These are phyloP conservation scores for Pleodorina starrii DNA, from an alignment of 139 green algal genomes.

Conservation along the genomic window DNA sequence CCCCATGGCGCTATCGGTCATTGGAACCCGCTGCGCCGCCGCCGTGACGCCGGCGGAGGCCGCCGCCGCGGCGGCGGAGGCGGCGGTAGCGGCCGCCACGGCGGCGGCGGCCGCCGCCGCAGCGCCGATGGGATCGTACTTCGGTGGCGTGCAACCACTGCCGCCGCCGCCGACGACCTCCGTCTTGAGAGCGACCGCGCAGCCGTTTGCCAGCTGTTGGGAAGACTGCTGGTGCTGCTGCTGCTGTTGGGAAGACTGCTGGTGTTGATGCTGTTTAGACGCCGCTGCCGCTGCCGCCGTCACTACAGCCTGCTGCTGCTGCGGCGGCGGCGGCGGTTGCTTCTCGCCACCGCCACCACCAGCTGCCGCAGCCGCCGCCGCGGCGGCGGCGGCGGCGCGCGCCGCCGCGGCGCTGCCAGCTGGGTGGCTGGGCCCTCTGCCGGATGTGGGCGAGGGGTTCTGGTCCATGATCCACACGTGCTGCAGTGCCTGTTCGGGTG, in stretches of 20 bases:
- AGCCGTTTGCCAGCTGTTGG: background rate
- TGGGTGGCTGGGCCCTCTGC: background rate
- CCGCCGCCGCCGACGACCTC: background rate
- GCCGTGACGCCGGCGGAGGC: background rate
- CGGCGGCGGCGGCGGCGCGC: background rate
- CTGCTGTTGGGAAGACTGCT: background rate
- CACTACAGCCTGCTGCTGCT: background rate
- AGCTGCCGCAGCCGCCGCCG: background rate
- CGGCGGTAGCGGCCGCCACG: background rate
- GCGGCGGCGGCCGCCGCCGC: background rate
- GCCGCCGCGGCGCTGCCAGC: background rate
- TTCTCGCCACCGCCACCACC: background rate
- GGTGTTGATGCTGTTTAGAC: background rate
- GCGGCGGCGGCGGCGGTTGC: background rate
- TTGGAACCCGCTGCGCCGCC: background rate
- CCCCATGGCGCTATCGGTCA: constrained; percentile 40
- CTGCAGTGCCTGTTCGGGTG: constrained; percentile 81
- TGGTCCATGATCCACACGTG: constrained; percentile 81
- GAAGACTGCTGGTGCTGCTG: background rate
- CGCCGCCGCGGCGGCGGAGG: background rate
- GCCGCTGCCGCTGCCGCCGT: background rate
- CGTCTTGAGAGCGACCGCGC: background rate
- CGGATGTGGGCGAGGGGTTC: constrained; percentile 42
- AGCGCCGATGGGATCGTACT: background rate
- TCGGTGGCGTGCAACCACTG: background rate